Base-by-base conservation (phyloP, 495 filamentous ascomycete genomes). In the Penicillium paradoxum region DNA sequence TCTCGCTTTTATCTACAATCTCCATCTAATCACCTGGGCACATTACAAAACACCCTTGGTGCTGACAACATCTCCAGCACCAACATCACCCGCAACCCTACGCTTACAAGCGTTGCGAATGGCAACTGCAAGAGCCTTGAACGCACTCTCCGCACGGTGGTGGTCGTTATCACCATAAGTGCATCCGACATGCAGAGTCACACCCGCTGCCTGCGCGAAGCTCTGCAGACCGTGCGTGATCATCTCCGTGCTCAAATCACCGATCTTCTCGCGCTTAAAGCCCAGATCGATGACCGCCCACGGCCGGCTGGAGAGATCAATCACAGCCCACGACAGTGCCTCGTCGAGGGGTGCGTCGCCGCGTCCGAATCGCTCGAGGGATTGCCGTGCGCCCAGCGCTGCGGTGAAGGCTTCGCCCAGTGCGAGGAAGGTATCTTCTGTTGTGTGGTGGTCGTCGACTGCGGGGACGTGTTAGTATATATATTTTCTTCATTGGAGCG, bases 391-490 rank as follows among this genome's bases (percentile, higher is more conserved):
- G 49, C 85, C 84, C 24, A 98, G 81, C 15, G 90, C 86, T 37
- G 76, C 63, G 43, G 85, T 85, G 75, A 97, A 95, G 29, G 91
- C 91, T 46, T 75, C 73, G 36, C 93, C 93, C 40, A 98, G 84
- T 17, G 90, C 89, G 56, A 98, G 83, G 77, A 89, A 93, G 47
- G 87, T 87, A 74, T 98, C 93, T 83, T 98, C 93, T 51, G 91
- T 85, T 5, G 92, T 96, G 78, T 98, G 93, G 75, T 98, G 93
- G 79, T 97, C 93, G 75, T 98, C 93, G 73, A 98, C 91, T 95
- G 40, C 4, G 14, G 5, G n/a, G 18, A 27, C 7, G 18, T 44
- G 25, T 44, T 39, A 33, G 45, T 2, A 32, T n/a, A n/a, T n/a
- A n/a, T n/a, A n/a, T n/a, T n/a, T n/a, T n/a, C n/a, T n/a, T n/a